These are phyloP conservation scores for Cardiospermum halicacabum DNA, from an alignment of 345 rosid species.

Conservation along the genomic window DNA sequence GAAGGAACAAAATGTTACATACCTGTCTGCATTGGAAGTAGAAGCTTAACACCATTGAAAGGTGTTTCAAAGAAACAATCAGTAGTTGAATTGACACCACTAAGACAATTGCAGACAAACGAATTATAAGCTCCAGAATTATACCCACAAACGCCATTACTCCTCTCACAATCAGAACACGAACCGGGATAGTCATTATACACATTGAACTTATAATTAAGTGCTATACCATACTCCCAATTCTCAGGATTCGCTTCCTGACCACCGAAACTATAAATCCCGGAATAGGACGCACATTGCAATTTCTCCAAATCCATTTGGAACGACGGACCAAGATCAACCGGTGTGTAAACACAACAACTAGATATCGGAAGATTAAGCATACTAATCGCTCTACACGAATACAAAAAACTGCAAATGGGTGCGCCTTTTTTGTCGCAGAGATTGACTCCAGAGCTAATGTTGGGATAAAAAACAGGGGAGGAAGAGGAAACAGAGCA, in stretches of 20 bases:
- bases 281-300: conserved; percentile 67
- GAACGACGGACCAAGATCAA: conserved; percentile 84
- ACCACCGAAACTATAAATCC: conserved; percentile 68
- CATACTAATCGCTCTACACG: conserved; percentile 66
- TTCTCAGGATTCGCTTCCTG: conserved; percentile 73
- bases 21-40: conserved; percentile 28
- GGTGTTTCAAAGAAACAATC: conserved; percentile 55
- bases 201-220: conserved; percentile 77
- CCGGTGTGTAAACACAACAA: conserved; percentile 85
- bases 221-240: conserved; percentile 83
- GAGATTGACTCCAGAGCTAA: conserved; percentile 34
- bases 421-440: conserved; percentile 75
- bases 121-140: conserved; percentile 42
- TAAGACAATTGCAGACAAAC: conserved; percentile 64
- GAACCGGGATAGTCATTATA: conserved; percentile 61
- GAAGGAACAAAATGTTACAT: neutral
- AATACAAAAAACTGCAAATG: conserved; percentile 75
- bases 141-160: conserved; percentile 77
- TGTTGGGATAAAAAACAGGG: conserved; percentile 39
- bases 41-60: conserved; percentile 25
- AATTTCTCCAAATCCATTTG: conserved; percentile 70
- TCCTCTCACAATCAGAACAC: conserved; percentile 69
- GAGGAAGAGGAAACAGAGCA: conserved; percentile 62
- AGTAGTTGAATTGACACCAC: conserved; percentile 60
- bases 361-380: conserved; percentile 69